These are phyloP conservation scores for Elasticomyces elasticus DNA, from an alignment of 495 filamentous ascomycete species.

Conservation along the genomic window DNA sequence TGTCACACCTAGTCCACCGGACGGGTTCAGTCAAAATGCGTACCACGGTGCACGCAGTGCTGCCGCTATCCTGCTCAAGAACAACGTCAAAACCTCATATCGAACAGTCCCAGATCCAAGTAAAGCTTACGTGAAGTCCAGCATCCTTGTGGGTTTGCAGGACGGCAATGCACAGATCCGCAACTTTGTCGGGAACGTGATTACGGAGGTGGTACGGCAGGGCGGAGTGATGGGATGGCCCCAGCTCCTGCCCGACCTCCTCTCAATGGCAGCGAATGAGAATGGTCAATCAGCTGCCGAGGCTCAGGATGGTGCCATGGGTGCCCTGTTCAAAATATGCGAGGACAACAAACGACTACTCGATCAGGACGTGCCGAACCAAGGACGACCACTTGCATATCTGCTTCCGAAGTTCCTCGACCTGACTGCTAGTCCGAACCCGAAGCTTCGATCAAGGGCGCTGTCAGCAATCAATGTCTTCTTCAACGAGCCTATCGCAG, in stretches of 20 bases:
- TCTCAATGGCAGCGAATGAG: constrained; percentile 65
- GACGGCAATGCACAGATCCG: constrained; percentile 76
- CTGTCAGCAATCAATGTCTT: constrained; percentile 84
- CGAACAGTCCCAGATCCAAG: constrained; percentile 60
- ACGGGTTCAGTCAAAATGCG: constrained; percentile 46
- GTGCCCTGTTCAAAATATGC: constrained; percentile 85
- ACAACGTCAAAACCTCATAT: constrained; percentile 65
- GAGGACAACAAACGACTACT: constrained; percentile 86
- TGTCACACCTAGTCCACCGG: constrained; percentile 53
- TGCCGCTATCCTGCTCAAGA: constrained; percentile 90
- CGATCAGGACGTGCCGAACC: constrained; percentile 74
- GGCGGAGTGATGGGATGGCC: constrained; percentile 88
- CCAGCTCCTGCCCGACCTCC: constrained; percentile 70
- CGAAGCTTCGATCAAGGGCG: constrained; percentile 68
- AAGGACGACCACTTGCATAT: constrained; percentile 67
- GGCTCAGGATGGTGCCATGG: constrained; percentile 88
- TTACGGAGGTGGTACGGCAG: constrained; percentile 81
- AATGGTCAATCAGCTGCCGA: constrained; percentile 53
- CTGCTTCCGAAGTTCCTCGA: constrained; percentile 86
- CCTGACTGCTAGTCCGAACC: constrained; percentile 62
- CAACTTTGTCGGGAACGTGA: constrained; percentile 80
- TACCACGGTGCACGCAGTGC: constrained; percentile 73
- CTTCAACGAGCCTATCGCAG: constrained; percentile 64
- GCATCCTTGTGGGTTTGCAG: constrained; percentile 65
- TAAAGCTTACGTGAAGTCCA: constrained; percentile 64